These are phyloP conservation scores for Apophysomyces sp. DNA, from an alignment of 371 early-diverging fungal species.

Conservation along the genomic window DNA sequence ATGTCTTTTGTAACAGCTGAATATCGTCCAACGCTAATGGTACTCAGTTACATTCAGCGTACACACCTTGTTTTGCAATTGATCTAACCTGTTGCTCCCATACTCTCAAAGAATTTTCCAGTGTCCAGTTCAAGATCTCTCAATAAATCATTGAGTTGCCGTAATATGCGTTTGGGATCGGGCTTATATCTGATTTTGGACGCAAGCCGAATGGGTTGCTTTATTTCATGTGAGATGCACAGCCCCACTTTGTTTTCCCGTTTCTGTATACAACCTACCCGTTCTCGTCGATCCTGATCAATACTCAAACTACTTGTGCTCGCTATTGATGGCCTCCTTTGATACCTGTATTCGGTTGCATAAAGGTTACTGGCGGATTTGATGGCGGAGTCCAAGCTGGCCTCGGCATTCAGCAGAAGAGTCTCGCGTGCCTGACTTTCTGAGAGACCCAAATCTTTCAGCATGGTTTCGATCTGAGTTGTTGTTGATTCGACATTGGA, in stretches of 20 bases:
- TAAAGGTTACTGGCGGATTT: conserved; percentile 45
- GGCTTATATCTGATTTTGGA: conserved; percentile 47
- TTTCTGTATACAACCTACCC: background rate
- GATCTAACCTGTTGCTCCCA: conserved; percentile 40
- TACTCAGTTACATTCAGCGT: background rate
- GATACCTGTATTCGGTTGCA: conserved; percentile 7
- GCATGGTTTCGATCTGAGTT: conserved; percentile 41
- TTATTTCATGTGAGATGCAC: background rate
- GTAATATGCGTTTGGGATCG: conserved; percentile 45
- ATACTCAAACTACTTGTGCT: conserved; percentile 30
- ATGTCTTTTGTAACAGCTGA: conserved; percentile 45
- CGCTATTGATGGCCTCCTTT: conserved; percentile 19
- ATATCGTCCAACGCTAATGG: conserved; percentile 30
- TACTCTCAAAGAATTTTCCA: conserved; percentile 39
- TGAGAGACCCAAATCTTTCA: conserved; percentile 43
- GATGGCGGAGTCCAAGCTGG: conserved; percentile 45
- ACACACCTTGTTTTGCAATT: background rate
- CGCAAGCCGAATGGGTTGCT: conserved; percentile 9
- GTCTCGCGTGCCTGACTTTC: conserved; percentile 21
- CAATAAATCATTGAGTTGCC: conserved; percentile 41
- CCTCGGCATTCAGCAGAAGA: conserved; percentile 41
- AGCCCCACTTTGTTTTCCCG: background rate
- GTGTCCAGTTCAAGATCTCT: conserved; percentile 44
- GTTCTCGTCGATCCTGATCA: conserved; percentile 15
- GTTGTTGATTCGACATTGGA: conserved; percentile 44